phyloP scores from a whole-genome alignment of 495 filamentous ascomycete species.

The Chaetomium fimeti region DNA sequence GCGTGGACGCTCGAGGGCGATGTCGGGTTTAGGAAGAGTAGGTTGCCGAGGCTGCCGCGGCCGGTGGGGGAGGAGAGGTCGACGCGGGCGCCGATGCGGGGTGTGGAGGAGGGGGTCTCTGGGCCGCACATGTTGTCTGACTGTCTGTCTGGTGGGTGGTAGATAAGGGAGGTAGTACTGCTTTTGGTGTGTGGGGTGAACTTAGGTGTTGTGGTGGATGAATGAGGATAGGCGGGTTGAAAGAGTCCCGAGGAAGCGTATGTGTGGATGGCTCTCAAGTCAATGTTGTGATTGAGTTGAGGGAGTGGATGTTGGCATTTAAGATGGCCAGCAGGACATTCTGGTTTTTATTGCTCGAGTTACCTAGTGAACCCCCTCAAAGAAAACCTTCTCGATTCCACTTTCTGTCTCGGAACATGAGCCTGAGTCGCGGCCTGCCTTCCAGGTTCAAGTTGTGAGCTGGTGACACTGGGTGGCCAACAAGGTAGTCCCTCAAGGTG shows the following conservation, averaged over 20 bases:
- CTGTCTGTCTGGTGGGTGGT: not conserved
- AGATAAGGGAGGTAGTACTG: not conserved
- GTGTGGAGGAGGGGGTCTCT: slow-evolving; percentile 28
- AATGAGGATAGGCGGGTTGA: too few species aligned
- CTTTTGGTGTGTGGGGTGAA: not conserved
- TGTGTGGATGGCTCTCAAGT: too few species aligned
- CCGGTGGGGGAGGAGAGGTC: slow-evolving; percentile 28
- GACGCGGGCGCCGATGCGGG: slow-evolving; percentile 34
- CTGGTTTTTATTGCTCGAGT: too few species aligned
- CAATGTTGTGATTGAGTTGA: too few species aligned
- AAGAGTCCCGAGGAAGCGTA: too few species aligned
- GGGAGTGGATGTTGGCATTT: too few species aligned
- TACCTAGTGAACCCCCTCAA: too few species aligned
- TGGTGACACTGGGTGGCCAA: too few species aligned
- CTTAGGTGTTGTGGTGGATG: too few species aligned
- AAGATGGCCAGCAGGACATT: too few species aligned
- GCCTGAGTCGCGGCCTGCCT: not conserved
- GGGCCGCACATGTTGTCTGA: slow-evolving; percentile 35
- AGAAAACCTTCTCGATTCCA: not conserved
- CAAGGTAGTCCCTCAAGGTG: not conserved
- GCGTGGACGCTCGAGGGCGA: slow-evolving; percentile 28
- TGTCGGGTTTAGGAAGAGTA: slow-evolving; percentile 35
- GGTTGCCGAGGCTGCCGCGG: slow-evolving; percentile 28
- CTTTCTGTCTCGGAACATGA: not conserved
- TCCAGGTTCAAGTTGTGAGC: too few species aligned